Percentiles rank a stretch among this genome's conserved stretches.
Conservation (phyloP, 2,329 filamentous ascomycete species). For the Didymella glomerata region DNA sequence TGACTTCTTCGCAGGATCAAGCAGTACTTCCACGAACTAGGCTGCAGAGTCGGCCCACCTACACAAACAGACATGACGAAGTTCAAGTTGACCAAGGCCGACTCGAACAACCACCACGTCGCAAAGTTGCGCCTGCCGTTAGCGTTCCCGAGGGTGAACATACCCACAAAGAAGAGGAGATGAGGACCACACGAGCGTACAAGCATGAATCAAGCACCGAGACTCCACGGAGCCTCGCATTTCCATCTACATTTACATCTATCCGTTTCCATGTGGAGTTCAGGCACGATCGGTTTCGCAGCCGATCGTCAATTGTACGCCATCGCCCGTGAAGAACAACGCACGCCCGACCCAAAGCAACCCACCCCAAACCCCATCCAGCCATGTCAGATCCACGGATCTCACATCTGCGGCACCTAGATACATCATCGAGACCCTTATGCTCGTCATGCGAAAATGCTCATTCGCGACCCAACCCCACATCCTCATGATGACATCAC, state of each 20-base stretch:
- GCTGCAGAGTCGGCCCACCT: slow-evolving; percentile 65
- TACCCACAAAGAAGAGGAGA: slow-evolving; percentile 28
- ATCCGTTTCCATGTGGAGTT: slow-evolving; percentile 3
- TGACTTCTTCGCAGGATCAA: slow-evolving; percentile 57
- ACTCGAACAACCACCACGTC: slow-evolving; percentile 67
- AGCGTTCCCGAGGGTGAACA: slow-evolving; percentile 74
- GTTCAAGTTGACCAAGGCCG: slow-evolving; percentile 67
- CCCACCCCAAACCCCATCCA: slow-evolving; percentile 9
- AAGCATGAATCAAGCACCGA: slow-evolving; percentile 8
- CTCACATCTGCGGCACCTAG: slow-evolving; percentile 13
- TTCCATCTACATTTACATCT: slow-evolving; percentile 2
- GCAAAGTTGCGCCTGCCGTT: slow-evolving; percentile 80
- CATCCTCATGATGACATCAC: slow-evolving; percentile 28
- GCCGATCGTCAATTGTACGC: slow-evolving; percentile 8
- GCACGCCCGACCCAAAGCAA: slow-evolving; percentile 2
- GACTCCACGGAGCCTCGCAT: slow-evolving; percentile 10
- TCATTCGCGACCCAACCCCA: slow-evolving; percentile 8
- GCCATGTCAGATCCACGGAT: slow-evolving; percentile 16
- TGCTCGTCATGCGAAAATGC: slow-evolving; percentile 22
- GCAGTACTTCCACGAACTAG: slow-evolving; percentile 79
- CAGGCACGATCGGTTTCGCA: slow-evolving; percentile 1
- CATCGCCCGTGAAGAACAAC: slow-evolving; percentile 3
- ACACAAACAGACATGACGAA: slow-evolving; percentile 60
- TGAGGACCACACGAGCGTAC: slow-evolving; percentile 20
- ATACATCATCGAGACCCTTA: slow-evolving; percentile 21